These are phyloP conservation scores for Polygonum aviculare DNA, from an alignment of 148 eudicot genomes.

Conservation along the genomic window DNA sequence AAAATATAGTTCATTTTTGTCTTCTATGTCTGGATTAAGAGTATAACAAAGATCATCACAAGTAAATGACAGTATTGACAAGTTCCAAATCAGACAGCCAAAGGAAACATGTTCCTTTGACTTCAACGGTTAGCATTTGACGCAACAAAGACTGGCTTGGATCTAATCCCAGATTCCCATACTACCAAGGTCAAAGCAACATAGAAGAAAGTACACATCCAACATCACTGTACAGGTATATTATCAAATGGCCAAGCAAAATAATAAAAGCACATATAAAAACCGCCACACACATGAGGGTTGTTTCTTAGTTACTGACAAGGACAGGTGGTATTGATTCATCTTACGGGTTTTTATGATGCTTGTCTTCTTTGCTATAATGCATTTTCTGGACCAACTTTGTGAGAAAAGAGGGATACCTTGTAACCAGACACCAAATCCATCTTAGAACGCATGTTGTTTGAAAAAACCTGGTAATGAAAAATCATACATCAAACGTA, in stretches of 20 bases:
- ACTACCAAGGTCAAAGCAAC: background rate
- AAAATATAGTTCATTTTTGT: background rate
- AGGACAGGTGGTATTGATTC: background rate
- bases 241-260: background rate
- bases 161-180: background rate
- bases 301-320: background rate
- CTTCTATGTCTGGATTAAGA: background rate
- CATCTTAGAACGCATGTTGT: conserved; percentile 22
- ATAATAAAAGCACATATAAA: background rate
- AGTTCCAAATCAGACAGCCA: background rate
- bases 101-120: background rate
- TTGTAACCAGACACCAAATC: conserved; percentile 42
- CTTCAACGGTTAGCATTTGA: background rate
- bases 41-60: background rate
- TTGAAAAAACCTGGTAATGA: conserved; percentile 13
- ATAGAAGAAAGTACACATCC: background rate
- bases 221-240: background rate
- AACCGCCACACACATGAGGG: background rate
- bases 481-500: background rate
- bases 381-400: background rate
- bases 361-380: background rate
- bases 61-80: background rate
- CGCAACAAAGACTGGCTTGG: background rate
- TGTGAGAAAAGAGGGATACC: conserved; percentile 15
- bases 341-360: background rate